Evolutionary conservation across 2,329 filamentous ascomycete genomes (phyloP).

Genomic region (Diplodia mutila): DNA sequence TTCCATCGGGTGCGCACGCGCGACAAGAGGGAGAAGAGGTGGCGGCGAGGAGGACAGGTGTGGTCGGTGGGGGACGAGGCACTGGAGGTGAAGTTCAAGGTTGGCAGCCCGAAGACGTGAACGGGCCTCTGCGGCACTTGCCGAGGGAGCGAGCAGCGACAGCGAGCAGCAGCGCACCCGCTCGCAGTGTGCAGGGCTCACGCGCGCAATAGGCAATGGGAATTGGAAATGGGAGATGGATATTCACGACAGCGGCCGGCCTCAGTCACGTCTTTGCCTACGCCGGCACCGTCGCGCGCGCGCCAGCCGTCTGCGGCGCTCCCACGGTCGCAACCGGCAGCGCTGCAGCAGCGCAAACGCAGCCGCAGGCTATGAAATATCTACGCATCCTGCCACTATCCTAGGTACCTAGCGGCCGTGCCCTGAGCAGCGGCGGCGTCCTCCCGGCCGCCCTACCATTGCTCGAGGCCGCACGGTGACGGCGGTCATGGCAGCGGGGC

Average conservation of each 20-base stretch:
- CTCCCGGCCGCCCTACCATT: neutral
- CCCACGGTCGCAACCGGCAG: neutral
- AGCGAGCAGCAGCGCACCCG: slow-evolving; percentile 3
- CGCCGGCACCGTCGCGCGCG: neutral
- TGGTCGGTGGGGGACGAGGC: slow-evolving; percentile 28
- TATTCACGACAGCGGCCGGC: neutral
- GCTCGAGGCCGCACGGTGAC: neutral
- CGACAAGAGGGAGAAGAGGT: slow-evolving; percentile 30
- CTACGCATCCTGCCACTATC: neutral
- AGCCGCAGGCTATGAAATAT: neutral
- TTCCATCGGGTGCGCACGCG: slow-evolving; percentile 46
- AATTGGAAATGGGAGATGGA: neutral
- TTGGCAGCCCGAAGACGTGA: slow-evolving; percentile 26
- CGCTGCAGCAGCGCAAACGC: neutral
- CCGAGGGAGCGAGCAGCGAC: slow-evolving; percentile 4
- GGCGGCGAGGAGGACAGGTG: slow-evolving; percentile 30
- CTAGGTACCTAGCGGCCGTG: neutral
- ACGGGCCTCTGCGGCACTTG: slow-evolving; percentile 23
- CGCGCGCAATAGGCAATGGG: neutral
- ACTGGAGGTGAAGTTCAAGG: slow-evolving; percentile 25
- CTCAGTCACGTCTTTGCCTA: neutral
- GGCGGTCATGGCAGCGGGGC: neutral
- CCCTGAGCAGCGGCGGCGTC: neutral
- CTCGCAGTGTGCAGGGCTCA: neutral
- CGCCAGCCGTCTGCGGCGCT: neutral